Evolutionary conservation across 78 protist genomes (phyloP), one percentile per base, ranked within the genome.

Genomic region (Dictyostelium capitatum): DNA sequence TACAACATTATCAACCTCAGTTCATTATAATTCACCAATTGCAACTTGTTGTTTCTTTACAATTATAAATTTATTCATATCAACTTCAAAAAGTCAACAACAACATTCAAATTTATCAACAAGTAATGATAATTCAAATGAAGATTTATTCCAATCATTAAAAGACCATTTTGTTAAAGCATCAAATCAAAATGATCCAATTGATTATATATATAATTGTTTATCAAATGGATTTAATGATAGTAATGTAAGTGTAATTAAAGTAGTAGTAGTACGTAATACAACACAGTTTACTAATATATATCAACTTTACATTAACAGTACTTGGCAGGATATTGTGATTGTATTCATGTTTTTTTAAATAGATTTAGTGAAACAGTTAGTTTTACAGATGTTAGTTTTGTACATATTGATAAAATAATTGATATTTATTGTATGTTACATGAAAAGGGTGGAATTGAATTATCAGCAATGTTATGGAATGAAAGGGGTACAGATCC

Each of bases 291-390:
- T n/a, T n/a, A n/a, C n/a, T n/a, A n/a, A n/a, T n/a, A n/a, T n/a
- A n/a, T n/a, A n/a, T n/a, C n/a, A n/a, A n/a, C n/a, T n/a, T n/a
- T n/a, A n/a, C n/a, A n/a, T n/a, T n/a, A n/a, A n/a, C n/a, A n/a
- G 43, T 53, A 78, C 41, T 43, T 72, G 28, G 57, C 41, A 8
- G 89, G 89, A 67, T 82, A 82, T 67, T 47, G 72, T 46, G 89
- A 82, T 69, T 46, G 48, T 48, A 82, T 82, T 37, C 62, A 67
- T 37, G 43, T 82, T 30, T 82, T 82, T 51, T 41, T 82, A 30
- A 67, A 69, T 69, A 82, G 89, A 69, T 67, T 82, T 32, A 28
- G 57, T 28, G 56, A 41, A 30, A 17, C 69, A 3, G 19, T 43
- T 25, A 72, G 43, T 72, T 43, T 72, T 17, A 4, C 73, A 30